phyloP scores from a whole-genome alignment of 306 rosid genomes.

The Astragalus glycyphyllos region DNA sequence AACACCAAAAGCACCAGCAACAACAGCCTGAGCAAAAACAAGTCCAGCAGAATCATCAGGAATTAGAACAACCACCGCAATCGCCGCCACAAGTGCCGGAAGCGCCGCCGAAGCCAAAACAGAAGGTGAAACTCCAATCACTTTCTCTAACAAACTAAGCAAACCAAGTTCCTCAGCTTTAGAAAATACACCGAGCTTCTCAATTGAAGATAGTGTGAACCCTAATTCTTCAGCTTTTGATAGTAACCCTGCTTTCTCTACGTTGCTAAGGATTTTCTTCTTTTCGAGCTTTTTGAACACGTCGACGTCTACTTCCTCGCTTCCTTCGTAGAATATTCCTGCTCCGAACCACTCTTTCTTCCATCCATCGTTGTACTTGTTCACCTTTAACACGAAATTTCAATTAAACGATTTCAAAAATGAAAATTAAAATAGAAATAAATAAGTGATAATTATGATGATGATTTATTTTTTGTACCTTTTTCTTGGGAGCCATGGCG shows the following conservation, averaged over 20 bases:
- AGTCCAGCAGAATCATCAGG: slow-evolving; percentile 84
- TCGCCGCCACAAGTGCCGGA: slow-evolving; percentile 69
- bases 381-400: slow-evolving; percentile 56
- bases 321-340: slow-evolving; percentile 90
- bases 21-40: slow-evolving; percentile 61
- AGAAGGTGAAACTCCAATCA: slow-evolving; percentile 65
- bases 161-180: slow-evolving; percentile 92
- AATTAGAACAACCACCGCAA: slow-evolving; percentile 62
- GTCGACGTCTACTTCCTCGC: slow-evolving; percentile 85
- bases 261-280: slow-evolving; percentile 81
- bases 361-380: slow-evolving; percentile 80
- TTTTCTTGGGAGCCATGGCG: slow-evolving; percentile 79
- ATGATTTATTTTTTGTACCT: slow-evolving; percentile 48
- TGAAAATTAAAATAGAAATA: not conserved
- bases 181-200: slow-evolving; percentile 82
- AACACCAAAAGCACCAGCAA: slow-evolving; percentile 68
- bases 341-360: slow-evolving; percentile 92
- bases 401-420: not conserved
- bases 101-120: slow-evolving; percentile 74
- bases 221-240: slow-evolving; percentile 91
- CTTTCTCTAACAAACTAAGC: slow-evolving; percentile 75
- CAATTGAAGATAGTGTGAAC: slow-evolving; percentile 81
- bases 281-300: slow-evolving; percentile 93
- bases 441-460: no score
- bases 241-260: slow-evolving; percentile 79